phyloP scores from a whole-genome alignment of 2,329 filamentous ascomycete genomes.

The Penicillium verrucosum region DNA sequence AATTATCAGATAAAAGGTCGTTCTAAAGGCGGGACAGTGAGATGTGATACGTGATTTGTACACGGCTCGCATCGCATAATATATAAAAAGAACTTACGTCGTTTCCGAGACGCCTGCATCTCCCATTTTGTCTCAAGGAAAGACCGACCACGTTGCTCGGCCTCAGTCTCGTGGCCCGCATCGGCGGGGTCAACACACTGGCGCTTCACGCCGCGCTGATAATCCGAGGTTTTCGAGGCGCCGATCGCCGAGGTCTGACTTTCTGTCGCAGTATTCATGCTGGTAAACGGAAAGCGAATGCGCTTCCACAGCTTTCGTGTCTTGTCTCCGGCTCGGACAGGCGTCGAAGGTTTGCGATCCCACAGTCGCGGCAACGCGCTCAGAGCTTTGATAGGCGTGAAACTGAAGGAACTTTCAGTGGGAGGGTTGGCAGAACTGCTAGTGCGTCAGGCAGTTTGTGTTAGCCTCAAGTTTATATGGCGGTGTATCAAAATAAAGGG shows the following conservation, averaged over 20 bases:
- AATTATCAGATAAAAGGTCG: constrained; percentile 5
- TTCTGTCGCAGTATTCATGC: constrained; percentile 27
- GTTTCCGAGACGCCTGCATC: constrained; percentile 28
- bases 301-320: constrained; percentile 49
- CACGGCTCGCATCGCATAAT: neutral
- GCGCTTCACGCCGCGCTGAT: constrained; percentile 38
- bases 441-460: neutral
- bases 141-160: constrained; percentile 29
- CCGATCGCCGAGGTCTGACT: constrained; percentile 36
- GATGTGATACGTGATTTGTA: neutral
- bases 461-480: constrained; percentile 11
- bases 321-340: constrained; percentile 39
- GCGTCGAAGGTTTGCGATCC: constrained; percentile 46
- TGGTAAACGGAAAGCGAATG: constrained; percentile 37
- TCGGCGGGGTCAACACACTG: constrained; percentile 26
- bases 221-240: constrained; percentile 24
- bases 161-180: constrained; percentile 9
- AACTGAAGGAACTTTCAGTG: constrained; percentile 33
- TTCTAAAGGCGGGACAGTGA: neutral
- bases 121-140: constrained; percentile 45
- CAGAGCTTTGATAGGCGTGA: constrained; percentile 42
- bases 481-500: constrained; percentile 1
- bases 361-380: constrained; percentile 39
- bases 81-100: constrained; percentile 26
- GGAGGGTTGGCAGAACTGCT: constrained; percentile 11